Evolutionary conservation across 1,284 basidiomycete species (phyloP), one percentile per base, ranked within the genome.

Genomic region (Leccinum ponderosum): DNA sequence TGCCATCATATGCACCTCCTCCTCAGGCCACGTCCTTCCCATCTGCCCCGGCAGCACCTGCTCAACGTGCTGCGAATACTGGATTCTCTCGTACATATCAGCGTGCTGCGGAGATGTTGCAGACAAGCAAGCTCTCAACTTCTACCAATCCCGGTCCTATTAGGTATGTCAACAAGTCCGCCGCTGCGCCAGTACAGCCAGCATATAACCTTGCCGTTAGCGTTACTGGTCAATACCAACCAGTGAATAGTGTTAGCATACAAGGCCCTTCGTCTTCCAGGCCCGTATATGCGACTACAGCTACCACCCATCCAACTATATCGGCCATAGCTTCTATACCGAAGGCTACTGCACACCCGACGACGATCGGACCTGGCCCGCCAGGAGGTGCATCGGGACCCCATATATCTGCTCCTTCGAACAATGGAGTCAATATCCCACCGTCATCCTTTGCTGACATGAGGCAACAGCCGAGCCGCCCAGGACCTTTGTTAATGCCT

Each of bases 1-100:
- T 59, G 12, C 64, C 68, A 20, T 59, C 63, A 47, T 71, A 67
- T 25, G 66, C 64, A 50, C 73, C 73, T 6, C 62, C 66, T 25
- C 53, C 58, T 22, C 72, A 76, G 17, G 47, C 64, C 8, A 57
- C 59, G 6, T 60, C 63, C 37, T 4, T 56, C 37, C 11, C 53
- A 14, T 56, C 62, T 54, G 22, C 53, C 14, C 61, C 67, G 20
- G 55, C 48, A 27, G 22, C 44, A 29, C 42, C 64, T 51, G 47
- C 47, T 25, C 73, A 68, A 53, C 70, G 69, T 57, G 50, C 62
- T 12, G 53, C 55, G 4, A 53, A 72, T 39, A 9, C 63, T 27
- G 27, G 42, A 25, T 4, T 65, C 17, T 62, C 72, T 59, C 71
- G 72, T 29, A 54, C 56, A 14, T 55, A 62, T 47, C 72, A 73